Evolutionary conservation across 176 grass and related monocot genomes (phyloP), one percentile per base, ranked within the genome.

Genomic region (Urochloa ruziziensis): DNA sequence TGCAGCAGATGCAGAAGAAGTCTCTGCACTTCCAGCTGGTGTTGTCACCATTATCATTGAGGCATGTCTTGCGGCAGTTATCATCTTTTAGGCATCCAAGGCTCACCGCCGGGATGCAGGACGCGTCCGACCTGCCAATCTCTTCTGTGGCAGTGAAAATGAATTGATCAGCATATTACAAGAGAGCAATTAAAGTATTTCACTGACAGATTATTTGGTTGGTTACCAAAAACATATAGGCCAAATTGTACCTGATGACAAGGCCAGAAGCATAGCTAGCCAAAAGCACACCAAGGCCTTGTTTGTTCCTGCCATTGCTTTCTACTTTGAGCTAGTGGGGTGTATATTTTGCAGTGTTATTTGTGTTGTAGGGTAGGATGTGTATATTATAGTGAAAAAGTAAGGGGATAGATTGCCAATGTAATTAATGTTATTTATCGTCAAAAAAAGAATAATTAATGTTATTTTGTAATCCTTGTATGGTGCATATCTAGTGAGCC

Each of bases 291-390:
- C 0, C 27, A 47, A 13, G 25, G 27, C 10, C 36, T 63, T 62
- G 58, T 43, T 62, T 78, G 39, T 63, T 61, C 42, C 40, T 28
- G 75, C 39, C 75, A 78, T 78, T 78, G 4, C 29, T 46, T 46
- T 62, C 17, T 73, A 51, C 43, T 49, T 16, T 49, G 44, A 39
- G 37, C 37, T 39, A 72, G 7, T 12, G 37, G 54, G 42, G n/a
- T 42, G 52, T 39, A 11, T 73, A 28, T 25, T 30, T 51, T 73
- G 69, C 42, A 32, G 25, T 30, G 43, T 29, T 60, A 14, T 70
- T 77, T 19, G 24, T 1, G n/a, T 8, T 46, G 56, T 17, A 30
- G 8, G 2, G 21, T 8, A 12, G 0, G 0, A 27, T 39, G 24
- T 62, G 4, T 62, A 46, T 32, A n/a, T 29, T 46, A 62, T 62